Percentiles rank a stretch among this genome's conserved stretches.
These are phyloP conservation scores for Stevia rebaudiana DNA, from an alignment of 140 eudicot species.

Conservation along the genomic window DNA sequence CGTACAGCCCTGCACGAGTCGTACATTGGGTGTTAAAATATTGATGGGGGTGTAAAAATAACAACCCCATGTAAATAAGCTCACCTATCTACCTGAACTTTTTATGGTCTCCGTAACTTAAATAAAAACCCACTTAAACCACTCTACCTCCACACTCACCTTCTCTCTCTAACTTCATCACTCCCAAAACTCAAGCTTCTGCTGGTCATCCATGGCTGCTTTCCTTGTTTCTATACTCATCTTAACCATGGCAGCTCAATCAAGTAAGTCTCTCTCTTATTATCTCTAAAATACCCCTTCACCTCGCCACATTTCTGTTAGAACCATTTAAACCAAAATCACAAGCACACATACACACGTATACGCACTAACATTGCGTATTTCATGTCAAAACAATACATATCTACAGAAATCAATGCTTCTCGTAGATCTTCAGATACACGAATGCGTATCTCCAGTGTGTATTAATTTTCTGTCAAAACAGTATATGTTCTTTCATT, in stretches of 20 bases:
- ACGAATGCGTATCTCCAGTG: too few relatives aligned
- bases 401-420: background rate
- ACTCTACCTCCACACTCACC: background rate
- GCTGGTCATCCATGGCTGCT: constrained; percentile 28
- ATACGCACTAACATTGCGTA: background rate
- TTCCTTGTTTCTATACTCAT: constrained; percentile 21
- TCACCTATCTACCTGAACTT: background rate
- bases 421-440: too few relatives aligned
- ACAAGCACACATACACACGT: background rate
- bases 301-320: background rate
- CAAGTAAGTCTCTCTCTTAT: constrained; percentile 20
- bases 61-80: too few relatives aligned
- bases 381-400: too few relatives aligned
- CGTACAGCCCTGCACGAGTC: too few relatives aligned
- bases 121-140: constrained; percentile 6
- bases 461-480: too few relatives aligned
- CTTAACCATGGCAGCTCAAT: constrained; percentile 28
- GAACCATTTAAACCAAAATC: background rate
- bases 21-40: too few relatives aligned
- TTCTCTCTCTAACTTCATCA: constrained; percentile 10
- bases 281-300: background rate
- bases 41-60: too few relatives aligned
- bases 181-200: constrained; percentile 9
- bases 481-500: too few relatives aligned
- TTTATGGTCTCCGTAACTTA: constrained; percentile 19